Base-by-base conservation (phyloP, 2,329 filamentous ascomycete species). In the Aureobasidium vineae region DNA sequence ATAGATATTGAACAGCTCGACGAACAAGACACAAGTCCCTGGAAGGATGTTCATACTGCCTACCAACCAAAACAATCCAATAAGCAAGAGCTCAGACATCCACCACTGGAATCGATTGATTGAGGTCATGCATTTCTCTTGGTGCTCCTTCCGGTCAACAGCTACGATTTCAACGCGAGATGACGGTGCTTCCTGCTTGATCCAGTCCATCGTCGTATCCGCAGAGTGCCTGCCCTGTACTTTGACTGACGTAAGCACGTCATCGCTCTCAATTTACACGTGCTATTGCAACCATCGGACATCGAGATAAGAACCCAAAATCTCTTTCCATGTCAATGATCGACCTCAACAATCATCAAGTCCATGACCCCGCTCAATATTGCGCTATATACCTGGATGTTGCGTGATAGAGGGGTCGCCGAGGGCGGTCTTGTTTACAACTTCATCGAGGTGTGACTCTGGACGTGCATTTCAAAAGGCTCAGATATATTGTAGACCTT, bases 321-420 rank as follows among this genome's bases (percentile, higher is more conserved):
- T 5, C 4, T 15, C 43, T 5, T 26, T 31, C 16, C 26, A 10
- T 19, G 23, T 5, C 13, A 36, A 13, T 2, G 56, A 60, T 60
- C 56, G 2, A 15, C 56, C 41, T 47, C 40, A 60, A 45, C 56
- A 26, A 33, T n/a, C n/a, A 41, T 49, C 11, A 26, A 3, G 3
- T 23, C 2, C 15, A 10, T 31, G 23, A 57, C 54, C 38, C 53
- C 54, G 26, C 54, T n/a, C 5, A 13, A 10, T 2, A 57, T 57
- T 41, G 16, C 38, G 54, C 26, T 57, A 57, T 57, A 38, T 43
- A 13, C 43, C 5, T 8, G 2, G 19, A 21, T 19, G 23, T 60
- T 60, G 56, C 56, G 56, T 60, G 56, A 36, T 60, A 28, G 56
- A 33, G 23, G 41, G 40, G 33, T 56, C 21, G 33, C 33, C 52